Evolutionary conservation across 768 basidiomycete genomes (phyloP).

Genomic region (Neoboletus subvelutipes): DNA sequence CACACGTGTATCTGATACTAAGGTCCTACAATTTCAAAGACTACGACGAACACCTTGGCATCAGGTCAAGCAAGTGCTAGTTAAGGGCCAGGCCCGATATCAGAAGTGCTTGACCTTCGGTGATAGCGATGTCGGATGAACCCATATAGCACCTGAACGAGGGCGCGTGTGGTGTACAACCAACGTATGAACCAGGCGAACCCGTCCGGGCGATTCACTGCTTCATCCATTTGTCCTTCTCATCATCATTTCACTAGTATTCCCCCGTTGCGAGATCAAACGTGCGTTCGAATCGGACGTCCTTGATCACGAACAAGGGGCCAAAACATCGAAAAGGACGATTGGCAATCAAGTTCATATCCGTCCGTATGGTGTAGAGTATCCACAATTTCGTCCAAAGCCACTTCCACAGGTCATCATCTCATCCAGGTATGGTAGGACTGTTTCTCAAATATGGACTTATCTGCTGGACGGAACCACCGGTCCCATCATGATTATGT

Average conservation of each 20-base stretch:
- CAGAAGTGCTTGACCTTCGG: not conserved
- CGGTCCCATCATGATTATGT: not conserved
- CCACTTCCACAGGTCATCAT: not conserved
- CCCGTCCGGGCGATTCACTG: not conserved
- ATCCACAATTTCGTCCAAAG: not conserved
- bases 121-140: not conserved
- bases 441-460: constrained; percentile 1
- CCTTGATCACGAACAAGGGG: not conserved
- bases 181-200: too few species aligned
- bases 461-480: not conserved
- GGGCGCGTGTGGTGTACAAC: not conserved
- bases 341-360: not conserved
- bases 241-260: not conserved
- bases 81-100: not conserved
- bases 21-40: not conserved
- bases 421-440: not conserved
- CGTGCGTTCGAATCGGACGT: not conserved
- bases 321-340: not conserved
- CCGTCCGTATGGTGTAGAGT: not conserved
- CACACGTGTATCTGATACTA: not conserved
- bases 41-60: not conserved
- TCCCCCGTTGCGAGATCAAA: not conserved
- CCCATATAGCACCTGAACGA: not conserved
- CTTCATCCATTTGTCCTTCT: not conserved
- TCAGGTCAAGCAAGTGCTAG: not conserved